These are phyloP conservation scores for Acaromyces ingoldii DNA, from an alignment of 1,284 basidiomycete genomes.

Conservation along the genomic window DNA sequence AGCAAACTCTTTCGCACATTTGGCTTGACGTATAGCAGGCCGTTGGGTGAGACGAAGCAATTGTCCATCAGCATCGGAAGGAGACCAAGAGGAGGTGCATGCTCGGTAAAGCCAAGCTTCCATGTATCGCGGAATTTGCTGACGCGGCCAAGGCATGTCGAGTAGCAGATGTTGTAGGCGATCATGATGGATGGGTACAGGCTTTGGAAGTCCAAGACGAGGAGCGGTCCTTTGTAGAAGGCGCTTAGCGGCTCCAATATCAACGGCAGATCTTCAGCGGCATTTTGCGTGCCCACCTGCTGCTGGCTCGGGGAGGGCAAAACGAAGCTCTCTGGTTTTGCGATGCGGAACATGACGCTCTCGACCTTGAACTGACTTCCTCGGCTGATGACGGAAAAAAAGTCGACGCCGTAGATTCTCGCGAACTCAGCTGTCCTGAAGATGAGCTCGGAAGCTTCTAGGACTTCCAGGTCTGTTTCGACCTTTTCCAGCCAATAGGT, in stretches of 20 bases:
- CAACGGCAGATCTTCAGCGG: slow-evolving; percentile 86
- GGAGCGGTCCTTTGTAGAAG: slow-evolving; percentile 83
- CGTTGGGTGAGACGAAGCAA: slow-evolving; percentile 62
- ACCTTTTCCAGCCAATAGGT: slow-evolving; percentile 34
- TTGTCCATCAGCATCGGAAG: slow-evolving; percentile 16
- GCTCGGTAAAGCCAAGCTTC: slow-evolving; percentile 63
- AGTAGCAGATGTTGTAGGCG: slow-evolving; percentile 69
- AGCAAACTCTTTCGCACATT: slow-evolving; percentile 77
- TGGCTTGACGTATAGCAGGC: slow-evolving; percentile 85
- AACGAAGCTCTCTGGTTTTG: slow-evolving; percentile 80
- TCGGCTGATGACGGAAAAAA: slow-evolving; percentile 86
- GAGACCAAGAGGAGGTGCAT: slow-evolving; percentile 9
- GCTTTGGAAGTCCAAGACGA: slow-evolving; percentile 92
- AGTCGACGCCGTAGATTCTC: slow-evolving; percentile 92
- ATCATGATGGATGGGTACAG: slow-evolving; percentile 98
- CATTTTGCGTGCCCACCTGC: slow-evolving; percentile 69
- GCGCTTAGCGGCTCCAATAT: slow-evolving; percentile 91
- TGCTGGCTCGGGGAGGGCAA: slow-evolving; percentile 40
- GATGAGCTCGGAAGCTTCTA: slow-evolving; percentile 43
- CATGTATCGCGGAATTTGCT: slow-evolving; percentile 75
- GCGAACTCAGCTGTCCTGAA: slow-evolving; percentile 69
- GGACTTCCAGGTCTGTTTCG: slow-evolving; percentile 32
- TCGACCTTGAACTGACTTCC: slow-evolving; percentile 98
- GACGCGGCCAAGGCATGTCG: slow-evolving; percentile 88
- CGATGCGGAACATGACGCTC: slow-evolving; percentile 93